Percentiles rank a stretch among this genome's conserved stretches.
phyloP scores from a whole-genome alignment of 2,329 filamentous ascomycete species.

The Ascochyta fabae region DNA sequence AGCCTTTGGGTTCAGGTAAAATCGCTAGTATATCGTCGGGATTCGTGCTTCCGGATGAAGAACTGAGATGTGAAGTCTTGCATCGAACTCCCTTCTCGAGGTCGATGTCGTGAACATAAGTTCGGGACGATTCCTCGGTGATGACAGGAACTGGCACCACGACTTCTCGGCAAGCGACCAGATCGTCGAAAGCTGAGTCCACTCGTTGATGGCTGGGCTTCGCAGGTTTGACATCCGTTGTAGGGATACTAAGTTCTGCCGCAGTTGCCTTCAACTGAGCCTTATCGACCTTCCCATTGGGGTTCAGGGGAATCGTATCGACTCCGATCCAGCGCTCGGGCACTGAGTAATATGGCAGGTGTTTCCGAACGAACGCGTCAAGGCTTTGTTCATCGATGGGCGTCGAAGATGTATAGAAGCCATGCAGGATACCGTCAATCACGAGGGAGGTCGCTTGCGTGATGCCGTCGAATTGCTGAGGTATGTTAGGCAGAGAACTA shows the following conservation, averaged over 20 bases:
- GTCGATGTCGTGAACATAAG: conserved; percentile 3
- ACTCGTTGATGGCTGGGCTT: conserved; percentile 5
- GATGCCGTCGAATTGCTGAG: conserved; percentile 53
- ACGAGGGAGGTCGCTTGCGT: conserved; percentile 57
- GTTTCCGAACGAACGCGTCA: conserved; percentile 50
- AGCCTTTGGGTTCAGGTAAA: conserved; percentile 20
- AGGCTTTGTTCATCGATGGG: conserved; percentile 43
- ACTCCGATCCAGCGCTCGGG: conserved; percentile 56
- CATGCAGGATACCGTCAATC: conserved; percentile 58
- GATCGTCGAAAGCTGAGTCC: conserved; percentile 14
- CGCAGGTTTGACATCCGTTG: conserved; percentile 1
- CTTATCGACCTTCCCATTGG: conserved; percentile 66
- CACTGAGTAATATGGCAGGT: conserved; percentile 63
- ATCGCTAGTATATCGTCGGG: conserved; percentile 12
- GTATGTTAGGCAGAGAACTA: conserved; percentile 2
- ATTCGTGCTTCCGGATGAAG: conserved; percentile 17
- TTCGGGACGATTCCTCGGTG: background rate
- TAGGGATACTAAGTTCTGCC: background rate
- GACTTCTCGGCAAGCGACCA: conserved; percentile 12
- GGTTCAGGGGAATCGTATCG: conserved; percentile 57
- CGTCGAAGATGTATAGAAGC: conserved; percentile 56
- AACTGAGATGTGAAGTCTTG: conserved; percentile 19
- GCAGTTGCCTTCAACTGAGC: conserved; percentile 49
- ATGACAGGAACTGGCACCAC: conserved; percentile 8
- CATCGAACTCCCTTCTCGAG: conserved; percentile 19